Evolutionary conservation across 331 rosid species (phyloP), one percentile per base, ranked within the genome.

Genomic region (Stylosanthes scabra): DNA sequence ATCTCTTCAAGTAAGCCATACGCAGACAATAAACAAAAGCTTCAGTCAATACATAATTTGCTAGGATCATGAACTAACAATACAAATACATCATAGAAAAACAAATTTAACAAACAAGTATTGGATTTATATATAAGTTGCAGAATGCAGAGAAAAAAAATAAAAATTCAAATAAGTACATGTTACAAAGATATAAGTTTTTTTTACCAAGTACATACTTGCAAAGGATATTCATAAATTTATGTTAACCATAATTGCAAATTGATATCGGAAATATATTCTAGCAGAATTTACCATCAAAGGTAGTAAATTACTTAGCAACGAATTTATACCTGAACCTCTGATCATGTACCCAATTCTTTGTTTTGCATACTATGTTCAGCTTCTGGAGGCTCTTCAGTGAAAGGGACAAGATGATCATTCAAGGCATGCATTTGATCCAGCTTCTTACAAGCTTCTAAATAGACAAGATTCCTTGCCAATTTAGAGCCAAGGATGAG

Each of bases 391-490:
- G 83, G 74, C 72, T 77, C 82, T 74, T 85, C 83, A 34, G 46
- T 11, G 41, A 62, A 68, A 5, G 96, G 97, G 71, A 80, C 88
- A 74, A 91, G 93, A 90, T 86, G 93, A 60, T 90, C 96, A 83
- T 90, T 80, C 70, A 94, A 82, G 79, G 90, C 91, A 9, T 97
- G 93, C 83, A 82, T 80, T 70, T 90, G 84, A 86, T 91, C 97
- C 68, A 94, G 83, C 86, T 84, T 81, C 82, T 91, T 88, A 84
- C 97, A 94, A 59, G 96, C 97, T 84, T 94, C 99, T 66, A 94
- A 84, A 84, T 96, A 91, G 45, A 77, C 99, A 64, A 88, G 95
- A 83, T 80, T 88, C 85, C 79, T 94, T 37, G 99, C 88, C 68
- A 83, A 68, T n/a, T n/a, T 20, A 20, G 25, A 20, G 25, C 25